Evolutionary conservation across 2,329 filamentous ascomycete species (phyloP).

Genomic region (Clonostachys rhizophaga): DNA sequence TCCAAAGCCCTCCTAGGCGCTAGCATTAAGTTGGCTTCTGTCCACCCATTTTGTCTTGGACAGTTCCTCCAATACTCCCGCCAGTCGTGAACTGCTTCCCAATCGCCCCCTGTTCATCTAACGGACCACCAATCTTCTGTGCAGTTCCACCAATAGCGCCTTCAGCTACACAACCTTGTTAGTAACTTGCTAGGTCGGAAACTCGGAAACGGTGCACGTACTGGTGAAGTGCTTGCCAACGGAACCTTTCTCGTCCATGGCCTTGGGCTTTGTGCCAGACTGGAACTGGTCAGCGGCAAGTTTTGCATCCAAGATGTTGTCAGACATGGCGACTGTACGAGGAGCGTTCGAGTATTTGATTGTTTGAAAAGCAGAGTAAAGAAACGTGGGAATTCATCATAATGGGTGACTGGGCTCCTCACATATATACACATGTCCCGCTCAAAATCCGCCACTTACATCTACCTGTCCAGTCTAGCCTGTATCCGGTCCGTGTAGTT

Average conservation of each 20-base stretch:
- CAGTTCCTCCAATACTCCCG: conserved; percentile 45
- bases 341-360: too few relatives aligned
- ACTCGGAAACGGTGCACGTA: conserved; percentile 17
- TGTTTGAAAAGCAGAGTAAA: too few relatives aligned
- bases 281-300: too few relatives aligned
- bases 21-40: conserved; percentile 12
- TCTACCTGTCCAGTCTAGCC: too few relatives aligned
- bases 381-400: too few relatives aligned
- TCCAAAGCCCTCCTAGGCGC: too few relatives aligned
- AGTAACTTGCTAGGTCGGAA: conserved; percentile 15
- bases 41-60: conserved; percentile 39
- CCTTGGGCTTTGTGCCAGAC: conserved; percentile 19
- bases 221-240: conserved; percentile 53
- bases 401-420: too few relatives aligned
- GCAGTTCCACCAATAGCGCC: conserved; percentile 45
- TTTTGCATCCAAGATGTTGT: too few relatives aligned
- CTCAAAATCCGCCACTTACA: too few relatives aligned
- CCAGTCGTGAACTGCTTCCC: conserved; percentile 51
- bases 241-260: conserved; percentile 41
- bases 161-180: conserved; percentile 7
- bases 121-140: conserved; percentile 42
- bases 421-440: too few relatives aligned
- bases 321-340: too few relatives aligned
- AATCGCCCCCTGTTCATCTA: conserved; percentile 45
- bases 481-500: too few relatives aligned